Percentiles rank a stretch among this genome's conserved stretches.
phyloP scores from a whole-genome alignment of 2,329 filamentous ascomycete species.

The Reticulascus tulasneorum region DNA sequence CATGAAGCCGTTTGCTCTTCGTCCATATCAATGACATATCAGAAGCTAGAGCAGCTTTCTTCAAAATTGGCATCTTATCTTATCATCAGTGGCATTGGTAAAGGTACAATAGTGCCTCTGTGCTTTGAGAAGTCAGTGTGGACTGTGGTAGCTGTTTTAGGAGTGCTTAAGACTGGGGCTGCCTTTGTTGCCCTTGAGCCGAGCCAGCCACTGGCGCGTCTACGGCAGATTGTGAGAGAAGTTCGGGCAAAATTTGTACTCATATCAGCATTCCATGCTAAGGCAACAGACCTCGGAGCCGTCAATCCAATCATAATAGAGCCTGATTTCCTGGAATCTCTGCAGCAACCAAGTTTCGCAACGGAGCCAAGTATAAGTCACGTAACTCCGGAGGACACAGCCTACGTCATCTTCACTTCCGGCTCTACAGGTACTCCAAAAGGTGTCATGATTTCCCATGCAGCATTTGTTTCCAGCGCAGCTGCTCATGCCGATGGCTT shows the following conservation, averaged over 20 bases:
- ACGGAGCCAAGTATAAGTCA: neutral
- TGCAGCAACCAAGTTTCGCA: conserved; percentile 2
- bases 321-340: conserved; percentile 30
- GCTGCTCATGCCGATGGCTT: conserved; percentile 8
- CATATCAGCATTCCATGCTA: neutral
- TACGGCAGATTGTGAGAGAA: conserved; percentile 1
- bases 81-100: neutral
- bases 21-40: neutral
- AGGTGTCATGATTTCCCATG: conserved; percentile 33
- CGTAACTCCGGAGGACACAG: conserved; percentile 10
- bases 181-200: conserved; percentile 8
- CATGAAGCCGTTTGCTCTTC: conserved; percentile 1
- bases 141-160: conserved; percentile 7
- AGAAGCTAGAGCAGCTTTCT: neutral
- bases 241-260: conserved; percentile 1
- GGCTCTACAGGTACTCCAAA: conserved; percentile 46
- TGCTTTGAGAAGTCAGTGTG: conserved; percentile 11
- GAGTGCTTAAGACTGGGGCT: conserved; percentile 5
- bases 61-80: neutral
- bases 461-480: conserved; percentile 16
- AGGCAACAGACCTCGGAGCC: neutral
- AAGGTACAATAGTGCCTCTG: neutral
- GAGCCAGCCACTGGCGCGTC: conserved; percentile 4
- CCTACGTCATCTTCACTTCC: conserved; percentile 32
- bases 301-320: conserved; percentile 1